Percentiles rank a stretch among this genome's conserved stretches.
Evolutionary conservation across 495 filamentous ascomycete species (phyloP).

Genomic region (Penicillium tannophilum): DNA sequence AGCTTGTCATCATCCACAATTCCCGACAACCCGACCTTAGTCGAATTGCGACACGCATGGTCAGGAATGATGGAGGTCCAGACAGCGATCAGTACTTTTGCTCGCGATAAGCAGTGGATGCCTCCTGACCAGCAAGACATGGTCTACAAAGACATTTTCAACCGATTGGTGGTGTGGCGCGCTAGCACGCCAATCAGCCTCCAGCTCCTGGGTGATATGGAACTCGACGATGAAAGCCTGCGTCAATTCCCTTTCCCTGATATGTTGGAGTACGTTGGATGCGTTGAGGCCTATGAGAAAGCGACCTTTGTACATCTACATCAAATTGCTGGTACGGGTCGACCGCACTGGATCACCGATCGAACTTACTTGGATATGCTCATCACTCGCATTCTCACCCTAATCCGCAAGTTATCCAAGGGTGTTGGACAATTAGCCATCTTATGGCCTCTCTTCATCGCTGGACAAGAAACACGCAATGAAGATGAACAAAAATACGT

Average conservation of each 20-base stretch:
- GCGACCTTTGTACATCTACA: slow-evolving; percentile 42
- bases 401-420: slow-evolving; percentile 40
- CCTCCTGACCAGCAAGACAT: slow-evolving; percentile 36
- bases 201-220: slow-evolving; percentile 34
- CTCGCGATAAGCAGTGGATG: slow-evolving; percentile 40
- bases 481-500: slow-evolving; percentile 38
- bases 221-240: slow-evolving; percentile 38
- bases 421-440: slow-evolving; percentile 41
- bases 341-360: slow-evolving; percentile 33
- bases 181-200: slow-evolving; percentile 34
- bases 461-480: slow-evolving; percentile 40
- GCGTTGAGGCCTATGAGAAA: slow-evolving; percentile 47
- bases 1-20: slow-evolving; percentile 28
- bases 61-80: slow-evolving; percentile 47
- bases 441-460: slow-evolving; percentile 43
- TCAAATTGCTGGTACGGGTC: slow-evolving; percentile 37
- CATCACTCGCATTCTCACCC: slow-evolving; percentile 34
- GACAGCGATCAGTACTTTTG: slow-evolving; percentile 40
- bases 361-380: slow-evolving; percentile 34
- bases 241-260: slow-evolving; percentile 33
- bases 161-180: slow-evolving; percentile 38
- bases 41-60: slow-evolving; percentile 40
- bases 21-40: slow-evolving; percentile 31
- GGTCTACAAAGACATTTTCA: slow-evolving; percentile 36
- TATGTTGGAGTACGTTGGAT: slow-evolving; percentile 41